Evolutionary conservation across 1,284 basidiomycete genomes (phyloP).

Genomic region (Pyrrhoderma noxium): DNA sequence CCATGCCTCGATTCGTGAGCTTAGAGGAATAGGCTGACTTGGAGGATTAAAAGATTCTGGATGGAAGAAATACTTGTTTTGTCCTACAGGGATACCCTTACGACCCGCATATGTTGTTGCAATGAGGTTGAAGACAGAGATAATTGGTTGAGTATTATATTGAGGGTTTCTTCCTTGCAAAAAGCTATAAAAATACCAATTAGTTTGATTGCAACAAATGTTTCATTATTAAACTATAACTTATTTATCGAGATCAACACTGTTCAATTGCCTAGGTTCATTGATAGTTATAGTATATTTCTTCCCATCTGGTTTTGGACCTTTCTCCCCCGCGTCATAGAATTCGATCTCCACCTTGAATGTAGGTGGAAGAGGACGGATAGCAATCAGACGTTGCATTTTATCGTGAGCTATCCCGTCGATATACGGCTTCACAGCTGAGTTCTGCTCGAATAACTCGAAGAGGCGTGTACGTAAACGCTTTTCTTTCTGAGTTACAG

Average conservation of each 20-base stretch:
- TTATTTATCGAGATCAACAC: conserved; percentile 36
- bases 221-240: neutral
- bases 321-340: conserved; percentile 46
- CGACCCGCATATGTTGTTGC: conserved; percentile 50
- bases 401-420: conserved; percentile 55
- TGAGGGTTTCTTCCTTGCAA: conserved; percentile 38
- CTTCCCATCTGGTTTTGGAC: conserved; percentile 36
- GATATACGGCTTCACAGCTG: conserved; percentile 35
- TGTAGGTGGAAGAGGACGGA: conserved; percentile 47
- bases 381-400: conserved; percentile 50
- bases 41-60: conserved; percentile 19
- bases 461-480: conserved; percentile 42
- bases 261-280: conserved; percentile 38
- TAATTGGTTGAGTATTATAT: conserved; percentile 45
- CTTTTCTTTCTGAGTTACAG: conserved; percentile 39
- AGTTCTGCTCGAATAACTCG: conserved; percentile 45
- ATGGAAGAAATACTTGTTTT: conserved; percentile 56
- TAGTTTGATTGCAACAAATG: neutral
- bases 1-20: conserved; percentile 47
- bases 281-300: conserved; percentile 47
- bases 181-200: conserved; percentile 34
- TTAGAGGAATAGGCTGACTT: conserved; percentile 24
- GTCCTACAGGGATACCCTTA: conserved; percentile 49
- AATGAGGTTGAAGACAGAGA: conserved; percentile 61
- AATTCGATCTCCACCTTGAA: conserved; percentile 42